Evolutionary conservation across 331 rosid species (phyloP), one percentile per base, ranked within the genome.

Genomic region (Prunus yedoensis): DNA sequence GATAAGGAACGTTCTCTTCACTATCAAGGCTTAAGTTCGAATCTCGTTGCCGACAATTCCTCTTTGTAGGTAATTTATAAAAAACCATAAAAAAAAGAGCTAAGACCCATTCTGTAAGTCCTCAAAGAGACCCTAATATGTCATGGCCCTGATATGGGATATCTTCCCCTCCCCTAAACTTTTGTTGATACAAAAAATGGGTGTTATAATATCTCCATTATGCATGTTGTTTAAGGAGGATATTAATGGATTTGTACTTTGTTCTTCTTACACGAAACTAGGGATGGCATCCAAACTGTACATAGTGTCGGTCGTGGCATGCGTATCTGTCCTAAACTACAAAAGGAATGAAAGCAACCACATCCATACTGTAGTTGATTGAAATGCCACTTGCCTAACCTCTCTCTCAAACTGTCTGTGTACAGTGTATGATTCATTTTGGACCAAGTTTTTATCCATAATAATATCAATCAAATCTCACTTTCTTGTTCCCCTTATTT

Each of bases 21-120:
- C 7, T 32, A 32, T 32, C 1, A 32, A 32, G 1, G 1, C 7
- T 6, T 32, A 32, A 0, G 1, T 32, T 32, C 7, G 4, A 4
- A 7, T 32, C 7, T 0, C 0, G 7, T 0, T 32, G 1, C 1
- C 7, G 0, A 32, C 7, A 5, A 32, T 32, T 32, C 38, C 1
- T 32, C 8, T 5, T 32, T 0, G 1, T 32, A 0, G 1, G 7
- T 32, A 32, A 32, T 32, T 0, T 32, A 6, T 32, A n/a, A 32
- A 5, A 32, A 32, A n/a, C n/a, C n/a, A n/a, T n/a, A n/a, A n/a
- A n/a, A n/a, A n/a, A n/a, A n/a, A n/a, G n/a, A n/a, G n/a, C n/a
- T 32, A 32, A 32, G 7, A 32, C 38, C 1, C 6, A 1, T 30
- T 4, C 0, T 4, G 0, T 4, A 30, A 30, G 1, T 30, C 1